Conservation (phyloP, 2,329 filamentous ascomycete genomes). For the Pseudogymnoascus sp. region DNA sequence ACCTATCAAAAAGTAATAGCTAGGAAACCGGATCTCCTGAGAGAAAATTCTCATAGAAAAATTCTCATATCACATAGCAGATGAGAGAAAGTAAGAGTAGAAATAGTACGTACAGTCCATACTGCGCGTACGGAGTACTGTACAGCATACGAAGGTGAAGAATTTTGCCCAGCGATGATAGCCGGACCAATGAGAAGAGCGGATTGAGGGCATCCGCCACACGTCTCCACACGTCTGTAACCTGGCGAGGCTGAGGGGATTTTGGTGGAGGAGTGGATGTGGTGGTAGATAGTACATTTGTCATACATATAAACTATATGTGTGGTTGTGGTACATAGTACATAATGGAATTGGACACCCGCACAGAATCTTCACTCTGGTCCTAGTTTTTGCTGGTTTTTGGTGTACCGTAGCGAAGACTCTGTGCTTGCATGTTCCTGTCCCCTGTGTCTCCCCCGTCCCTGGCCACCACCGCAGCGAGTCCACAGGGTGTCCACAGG, state of each 20-base stretch:
- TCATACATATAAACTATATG: neutral
- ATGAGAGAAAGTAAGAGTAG: neutral
- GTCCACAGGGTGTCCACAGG: neutral
- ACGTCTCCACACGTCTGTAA: neutral
- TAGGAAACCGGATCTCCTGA: neutral
- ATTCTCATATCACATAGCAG: neutral
- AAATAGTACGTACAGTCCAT: neutral
- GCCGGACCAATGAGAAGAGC: neutral
- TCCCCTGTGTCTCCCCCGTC: neutral
- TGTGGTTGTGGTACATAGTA: neutral
- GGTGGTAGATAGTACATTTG: neutral
- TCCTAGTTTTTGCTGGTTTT: neutral
- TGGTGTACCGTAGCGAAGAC: neutral
- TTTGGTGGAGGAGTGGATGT: neutral
- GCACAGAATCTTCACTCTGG: neutral
- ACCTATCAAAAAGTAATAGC: neutral
- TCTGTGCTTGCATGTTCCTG: neutral
- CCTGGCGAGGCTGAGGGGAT: neutral
- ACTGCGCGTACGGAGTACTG: neutral
- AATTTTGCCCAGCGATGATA: constrained; percentile 5
- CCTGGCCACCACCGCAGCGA: neutral
- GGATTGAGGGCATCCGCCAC: neutral
- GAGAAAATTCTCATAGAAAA: neutral
- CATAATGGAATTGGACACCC: neutral
- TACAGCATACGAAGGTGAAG: neutral